A percentile compares a stretch with the other conserved stretches of the same genome.
Conservation (phyloP, 331 rosid genomes). For the Ulmus americana region DNA sequence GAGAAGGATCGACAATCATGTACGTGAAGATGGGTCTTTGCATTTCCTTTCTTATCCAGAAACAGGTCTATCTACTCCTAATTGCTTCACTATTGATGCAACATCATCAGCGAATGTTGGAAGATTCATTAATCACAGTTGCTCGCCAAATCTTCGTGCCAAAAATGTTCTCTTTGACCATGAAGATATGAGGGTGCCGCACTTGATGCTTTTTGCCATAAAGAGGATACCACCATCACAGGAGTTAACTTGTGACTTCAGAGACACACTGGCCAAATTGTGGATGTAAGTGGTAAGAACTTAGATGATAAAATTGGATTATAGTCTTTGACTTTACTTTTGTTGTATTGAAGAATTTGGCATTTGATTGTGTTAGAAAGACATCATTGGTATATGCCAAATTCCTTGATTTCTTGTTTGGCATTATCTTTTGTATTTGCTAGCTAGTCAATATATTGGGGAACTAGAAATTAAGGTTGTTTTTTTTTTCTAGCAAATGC, state of each 20-base stretch:
- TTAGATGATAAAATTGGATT: no score
- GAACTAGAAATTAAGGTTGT: no score
- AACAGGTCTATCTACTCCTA: background rate
- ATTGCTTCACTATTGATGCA: constrained; percentile 28
- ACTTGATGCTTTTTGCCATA: constrained; percentile 35
- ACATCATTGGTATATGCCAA: no score
- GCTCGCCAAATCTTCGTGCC: constrained; percentile 36
- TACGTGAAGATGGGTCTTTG: constrained; percentile 3
- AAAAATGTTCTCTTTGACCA: constrained; percentile 27
- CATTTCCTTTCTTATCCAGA: background rate
- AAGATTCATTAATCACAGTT: constrained; percentile 41
- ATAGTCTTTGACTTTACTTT: no score
- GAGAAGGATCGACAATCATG: background rate
- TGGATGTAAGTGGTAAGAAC: background rate
- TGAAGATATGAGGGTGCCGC: constrained; percentile 23
- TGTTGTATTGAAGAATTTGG: no score
- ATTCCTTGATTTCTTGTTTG: no score
- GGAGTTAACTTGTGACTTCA: constrained; percentile 25
- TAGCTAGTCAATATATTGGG: no score
- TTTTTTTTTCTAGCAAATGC: no score
- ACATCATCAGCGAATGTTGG: constrained; percentile 28
- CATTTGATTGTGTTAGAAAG: no score
- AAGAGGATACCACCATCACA: constrained; percentile 32
- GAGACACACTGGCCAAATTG: background rate
- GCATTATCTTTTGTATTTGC: no score